Evolutionary conservation across 2,329 filamentous ascomycete genomes (phyloP), one percentile per base, ranked within the genome.

Genomic region (Phialophora tarda): DNA sequence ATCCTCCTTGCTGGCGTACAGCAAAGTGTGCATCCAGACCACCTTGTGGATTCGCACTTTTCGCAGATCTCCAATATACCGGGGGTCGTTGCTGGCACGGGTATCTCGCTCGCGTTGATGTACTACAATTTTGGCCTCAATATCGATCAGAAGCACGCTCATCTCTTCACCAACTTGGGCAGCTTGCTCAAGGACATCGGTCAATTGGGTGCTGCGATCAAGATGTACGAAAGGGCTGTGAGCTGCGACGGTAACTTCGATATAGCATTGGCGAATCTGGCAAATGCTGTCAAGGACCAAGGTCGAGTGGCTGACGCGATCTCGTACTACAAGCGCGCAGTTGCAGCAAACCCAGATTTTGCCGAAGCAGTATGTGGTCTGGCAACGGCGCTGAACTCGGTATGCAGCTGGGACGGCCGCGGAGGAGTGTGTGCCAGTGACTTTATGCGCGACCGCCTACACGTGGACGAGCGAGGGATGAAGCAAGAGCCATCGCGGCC

Each of bases 201-300:
- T 0, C 94, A 98, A 72, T 84, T 99, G 14, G 89, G 93, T 71
- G 86, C 92, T 56, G 95, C 95, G 0, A 97, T 99, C 73, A 89
- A 90, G 71, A 98, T 99, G 94, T 99, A 99, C 75, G 93, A 98
- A 78, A 89, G 92, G 71, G 95, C 95, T 11, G 95, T 99, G 14
- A 85, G 87, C 2, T 98, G 93, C 75, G 95, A 99, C 77, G 88
- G 88, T n/a, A 91, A 89, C 26, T 99, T 99, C 74, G 95, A 99
- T 75, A 99, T 99, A 74, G 95, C 95, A 38, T 82, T 99, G 63
- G 96, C 95, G 3, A 99, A 99, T 74, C 84, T 99, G 24, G 95
- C 95, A 63, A 99, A 99, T 77, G 95, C 95, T 8, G 93, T 99
- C 71, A 99, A 99, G 78, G 95, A 99, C 77, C 92, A 96, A 72